phyloP scores from a whole-genome alignment of 352 stramenopile species.

The Phytopythium delawarense region DNA sequence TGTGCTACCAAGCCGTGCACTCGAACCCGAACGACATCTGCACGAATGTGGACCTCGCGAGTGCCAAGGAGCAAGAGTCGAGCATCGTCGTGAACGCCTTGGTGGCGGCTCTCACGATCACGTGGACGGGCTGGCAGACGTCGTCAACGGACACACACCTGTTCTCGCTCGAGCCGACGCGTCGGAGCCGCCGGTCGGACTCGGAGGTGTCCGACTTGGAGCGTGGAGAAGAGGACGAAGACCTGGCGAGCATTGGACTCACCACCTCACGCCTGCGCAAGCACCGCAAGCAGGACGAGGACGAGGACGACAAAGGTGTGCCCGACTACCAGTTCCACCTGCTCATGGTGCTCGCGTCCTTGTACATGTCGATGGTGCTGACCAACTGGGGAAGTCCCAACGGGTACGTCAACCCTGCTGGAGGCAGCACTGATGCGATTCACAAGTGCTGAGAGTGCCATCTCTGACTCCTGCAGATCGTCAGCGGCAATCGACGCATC shows the following conservation, averaged over 20 bases:
- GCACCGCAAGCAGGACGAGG: slow-evolving; percentile 8
- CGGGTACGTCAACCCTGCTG: slow-evolving; percentile 26
- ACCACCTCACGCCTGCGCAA: slow-evolving; percentile 10
- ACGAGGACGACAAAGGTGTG: slow-evolving; percentile 16
- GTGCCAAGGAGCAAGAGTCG: slow-evolving; percentile 25
- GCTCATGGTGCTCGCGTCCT: slow-evolving; percentile 66
- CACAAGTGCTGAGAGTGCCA: not conserved
- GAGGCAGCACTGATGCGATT: not conserved
- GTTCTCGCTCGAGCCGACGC: slow-evolving; percentile 17
- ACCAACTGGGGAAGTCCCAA: slow-evolving; percentile 70
- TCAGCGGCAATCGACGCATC: slow-evolving; percentile 44
- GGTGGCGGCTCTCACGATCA: slow-evolving; percentile 54
- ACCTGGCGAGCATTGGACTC: slow-evolving; percentile 26
- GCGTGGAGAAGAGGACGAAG: slow-evolving; percentile 21
- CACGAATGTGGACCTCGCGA: slow-evolving; percentile 22
- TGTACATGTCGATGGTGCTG: slow-evolving; percentile 84
- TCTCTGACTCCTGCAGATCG: slow-evolving; percentile 15
- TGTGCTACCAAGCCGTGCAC: slow-evolving; percentile 69
- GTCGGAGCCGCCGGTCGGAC: slow-evolving; percentile 1
- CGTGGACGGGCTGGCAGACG: slow-evolving; percentile 67
- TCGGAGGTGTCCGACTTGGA: slow-evolving; percentile 5
- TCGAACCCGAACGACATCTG: slow-evolving; percentile 61
- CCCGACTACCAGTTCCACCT: slow-evolving; percentile 75
- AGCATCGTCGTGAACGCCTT: slow-evolving; percentile 48
- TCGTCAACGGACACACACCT: slow-evolving; percentile 58